These are phyloP conservation scores for Boletellus ananiceps DNA, from an alignment of 768 basidiomycete species.

Conservation along the genomic window DNA sequence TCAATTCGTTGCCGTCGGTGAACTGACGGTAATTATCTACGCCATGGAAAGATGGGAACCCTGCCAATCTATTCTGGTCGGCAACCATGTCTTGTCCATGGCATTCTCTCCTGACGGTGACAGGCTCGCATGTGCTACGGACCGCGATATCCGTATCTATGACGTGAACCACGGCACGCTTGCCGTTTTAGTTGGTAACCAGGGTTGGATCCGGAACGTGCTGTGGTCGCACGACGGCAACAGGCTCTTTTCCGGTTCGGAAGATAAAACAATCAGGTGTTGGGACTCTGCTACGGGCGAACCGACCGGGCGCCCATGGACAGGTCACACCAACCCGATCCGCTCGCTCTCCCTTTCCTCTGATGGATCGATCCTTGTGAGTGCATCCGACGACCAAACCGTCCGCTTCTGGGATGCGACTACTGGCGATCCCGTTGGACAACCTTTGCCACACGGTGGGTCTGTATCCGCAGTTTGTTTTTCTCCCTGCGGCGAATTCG, in stretches of 20 bases:
- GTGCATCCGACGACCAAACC: slow-evolving; percentile 1
- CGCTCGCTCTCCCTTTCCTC: neutral
- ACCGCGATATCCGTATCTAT: neutral
- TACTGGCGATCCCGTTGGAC: neutral
- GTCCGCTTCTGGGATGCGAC: slow-evolving; percentile 4
- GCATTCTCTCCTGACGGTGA: neutral
- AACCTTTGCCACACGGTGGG: neutral
- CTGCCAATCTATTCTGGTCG: neutral
- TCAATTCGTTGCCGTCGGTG: neutral
- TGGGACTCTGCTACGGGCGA: neutral
- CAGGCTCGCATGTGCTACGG: slow-evolving; percentile 6
- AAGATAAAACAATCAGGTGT: neutral
- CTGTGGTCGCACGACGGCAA: slow-evolving; percentile 8
- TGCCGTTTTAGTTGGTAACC: neutral
- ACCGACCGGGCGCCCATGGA: neutral
- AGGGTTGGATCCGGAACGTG: neutral
- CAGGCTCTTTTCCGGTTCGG: slow-evolving; percentile 1
- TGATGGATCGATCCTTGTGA: slow-evolving; percentile 1
- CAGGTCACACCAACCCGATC: slow-evolving; percentile 11
- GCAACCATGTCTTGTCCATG: neutral
- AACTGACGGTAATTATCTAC: neutral
- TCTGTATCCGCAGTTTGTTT: neutral
- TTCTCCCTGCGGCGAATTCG: neutral
- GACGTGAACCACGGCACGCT: neutral
- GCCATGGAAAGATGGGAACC: too few relatives aligned